Percentiles rank a stretch among this genome's conserved stretches.
These are phyloP conservation scores for Aspergillus indologenus DNA, from an alignment of 495 filamentous ascomycete species.

Conservation along the genomic window DNA sequence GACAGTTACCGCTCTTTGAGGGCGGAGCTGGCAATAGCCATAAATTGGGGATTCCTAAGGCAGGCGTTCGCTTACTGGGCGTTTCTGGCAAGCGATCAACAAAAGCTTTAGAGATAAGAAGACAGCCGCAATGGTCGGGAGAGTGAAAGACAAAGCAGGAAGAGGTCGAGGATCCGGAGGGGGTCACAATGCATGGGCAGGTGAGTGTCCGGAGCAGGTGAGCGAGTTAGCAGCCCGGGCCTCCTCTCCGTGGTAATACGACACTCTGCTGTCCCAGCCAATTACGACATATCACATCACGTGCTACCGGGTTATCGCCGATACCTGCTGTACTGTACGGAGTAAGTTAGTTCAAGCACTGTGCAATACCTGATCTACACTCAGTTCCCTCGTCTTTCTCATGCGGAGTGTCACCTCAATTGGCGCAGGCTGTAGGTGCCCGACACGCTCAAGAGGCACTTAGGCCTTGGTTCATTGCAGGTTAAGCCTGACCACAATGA, in stretches of 20 bases:
- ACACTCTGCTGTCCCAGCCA: neutral
- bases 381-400: too few species aligned
- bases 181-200: too few species aligned
- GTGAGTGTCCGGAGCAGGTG: neutral
- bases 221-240: neutral
- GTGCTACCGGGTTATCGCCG: neutral
- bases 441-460: neutral
- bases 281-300: conserved; percentile 19
- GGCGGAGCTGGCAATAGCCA: conserved; percentile 16
- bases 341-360: too few species aligned
- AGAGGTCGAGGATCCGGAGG: too few species aligned
- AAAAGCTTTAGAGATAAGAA: too few species aligned
- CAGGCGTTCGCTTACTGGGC: neutral
- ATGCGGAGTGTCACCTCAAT: too few species aligned
- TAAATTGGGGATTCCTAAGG: neutral
- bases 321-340: too few species aligned
- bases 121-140: too few species aligned
- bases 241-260: too few species aligned
- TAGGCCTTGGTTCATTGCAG: neutral
- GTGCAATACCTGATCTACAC: too few species aligned
- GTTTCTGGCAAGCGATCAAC: too few species aligned
- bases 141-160: too few species aligned
- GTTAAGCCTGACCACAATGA: neutral
- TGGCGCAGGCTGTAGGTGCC: neutral
- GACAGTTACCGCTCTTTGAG: conserved; percentile 27